phyloP scores from a whole-genome alignment of 148 eudicot genomes.

The Silene uniflora region DNA sequence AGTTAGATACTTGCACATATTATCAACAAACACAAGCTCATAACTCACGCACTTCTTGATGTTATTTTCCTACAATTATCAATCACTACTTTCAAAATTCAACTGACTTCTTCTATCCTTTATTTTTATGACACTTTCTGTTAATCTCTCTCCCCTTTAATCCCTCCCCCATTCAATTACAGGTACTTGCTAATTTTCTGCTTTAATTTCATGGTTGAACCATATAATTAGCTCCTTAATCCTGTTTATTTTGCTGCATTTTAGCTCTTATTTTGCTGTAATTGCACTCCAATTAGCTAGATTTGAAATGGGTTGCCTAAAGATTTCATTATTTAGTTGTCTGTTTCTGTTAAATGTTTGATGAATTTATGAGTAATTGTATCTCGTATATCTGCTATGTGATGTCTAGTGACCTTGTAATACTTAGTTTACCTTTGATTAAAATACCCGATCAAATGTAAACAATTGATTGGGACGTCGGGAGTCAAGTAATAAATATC shows the following conservation, averaged over 20 bases:
- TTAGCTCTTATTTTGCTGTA: neutral
- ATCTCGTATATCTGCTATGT: neutral
- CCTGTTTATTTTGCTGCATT: neutral
- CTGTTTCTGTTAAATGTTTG: conserved; percentile 21
- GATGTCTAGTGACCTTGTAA: neutral
- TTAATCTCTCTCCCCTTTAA: conserved; percentile 3
- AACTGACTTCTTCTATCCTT: neutral
- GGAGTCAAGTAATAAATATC: too few relatives aligned
- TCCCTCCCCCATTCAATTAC: neutral
- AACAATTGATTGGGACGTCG: too few relatives aligned
- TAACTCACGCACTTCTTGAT: neutral
- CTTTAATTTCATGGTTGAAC: neutral
- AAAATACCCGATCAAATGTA: too few relatives aligned
- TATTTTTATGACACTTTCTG: neutral
- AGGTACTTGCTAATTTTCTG: conserved; percentile 16
- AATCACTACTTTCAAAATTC: neutral
- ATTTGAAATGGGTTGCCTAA: conserved; percentile 20
- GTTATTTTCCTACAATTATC: neutral
- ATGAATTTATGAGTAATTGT: neutral
- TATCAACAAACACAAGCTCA: neutral
- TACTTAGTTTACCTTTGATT: too few relatives aligned
- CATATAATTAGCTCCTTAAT: conserved; percentile 5
- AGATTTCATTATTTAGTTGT: conserved; percentile 1
- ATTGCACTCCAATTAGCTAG: neutral
- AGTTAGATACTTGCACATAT: conserved; percentile 12